Percentiles rank a stretch among this genome's conserved stretches.
These are phyloP conservation scores for Chernovozyma aurita DNA, from an alignment of 1,139 yeast species.

Conservation along the genomic window DNA sequence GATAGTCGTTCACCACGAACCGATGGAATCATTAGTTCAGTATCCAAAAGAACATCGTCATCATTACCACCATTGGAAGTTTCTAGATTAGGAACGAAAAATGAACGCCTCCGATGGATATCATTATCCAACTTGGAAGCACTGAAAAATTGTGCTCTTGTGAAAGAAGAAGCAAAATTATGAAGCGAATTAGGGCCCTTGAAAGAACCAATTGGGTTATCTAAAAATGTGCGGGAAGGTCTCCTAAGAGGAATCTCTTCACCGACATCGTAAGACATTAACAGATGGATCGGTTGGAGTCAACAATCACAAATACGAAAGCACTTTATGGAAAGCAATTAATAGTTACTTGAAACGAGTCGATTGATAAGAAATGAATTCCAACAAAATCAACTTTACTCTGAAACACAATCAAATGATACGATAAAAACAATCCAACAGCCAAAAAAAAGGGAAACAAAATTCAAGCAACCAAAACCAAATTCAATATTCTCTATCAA, in stretches of 20 bases:
- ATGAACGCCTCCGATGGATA: constrained; percentile 40
- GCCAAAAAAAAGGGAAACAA: no score
- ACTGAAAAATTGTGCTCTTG: constrained; percentile 45
- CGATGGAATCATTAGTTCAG: constrained; percentile 66
- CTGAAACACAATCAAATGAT: no score
- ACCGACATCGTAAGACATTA: constrained; percentile 2
- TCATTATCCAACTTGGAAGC: constrained; percentile 43
- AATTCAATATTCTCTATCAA: no score
- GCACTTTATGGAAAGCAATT: no score
- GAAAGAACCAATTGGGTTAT: constrained; percentile 42
- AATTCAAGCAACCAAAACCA: no score
- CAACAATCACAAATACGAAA: no score
- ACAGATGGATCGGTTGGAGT: no score
- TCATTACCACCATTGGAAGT: constrained; percentile 12
- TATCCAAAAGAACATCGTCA: constrained; percentile 49
- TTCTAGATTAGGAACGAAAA: constrained; percentile 22
- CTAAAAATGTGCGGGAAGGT: constrained; percentile 28
- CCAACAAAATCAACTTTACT: no score
- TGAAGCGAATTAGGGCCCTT: constrained; percentile 45
- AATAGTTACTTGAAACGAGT: no score
- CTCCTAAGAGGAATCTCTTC: constrained; percentile 24
- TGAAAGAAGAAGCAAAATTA: constrained; percentile 45
- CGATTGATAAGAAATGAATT: no score
- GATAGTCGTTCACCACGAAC: constrained; percentile 62
- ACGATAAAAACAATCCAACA: no score